Base-by-base conservation (phyloP, 371 early-diverging fungal genomes). In the Mortierella sp. region DNA sequence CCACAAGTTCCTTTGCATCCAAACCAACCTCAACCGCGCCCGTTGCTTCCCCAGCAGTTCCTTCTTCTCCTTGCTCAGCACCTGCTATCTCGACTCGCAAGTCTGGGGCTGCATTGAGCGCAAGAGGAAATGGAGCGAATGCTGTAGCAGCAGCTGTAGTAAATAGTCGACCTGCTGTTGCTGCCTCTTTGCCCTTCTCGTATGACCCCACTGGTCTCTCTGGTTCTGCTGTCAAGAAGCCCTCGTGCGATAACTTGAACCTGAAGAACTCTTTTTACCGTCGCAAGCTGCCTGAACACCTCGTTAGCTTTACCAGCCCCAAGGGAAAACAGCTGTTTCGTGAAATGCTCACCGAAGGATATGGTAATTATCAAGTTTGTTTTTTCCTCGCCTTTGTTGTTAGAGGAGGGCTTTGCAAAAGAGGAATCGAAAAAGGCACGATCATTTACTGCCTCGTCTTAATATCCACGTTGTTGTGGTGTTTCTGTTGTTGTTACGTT, bases 241-340 rank as follows among this genome's bases (percentile, higher is more conserved):
- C 85, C 3, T 85, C 85, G 3, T 85, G 85, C 47, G 80, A 87
- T 24, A 80, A 83, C n/a, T 78, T 88, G n/a, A 91, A 91, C 76
- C 73, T 92, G 28, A 86, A 90, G 70, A 91, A 91, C 74, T 92
- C 96, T 0, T 97, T 95, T 78, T 96, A 96, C 84, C 93, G 96
- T 75, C 91, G 97, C 70, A 91, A 92, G 75, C 89, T 97, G 9
- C 97, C 97, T 0, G 78, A 83, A 54, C 86, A 91, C n/a, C 89
- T 97, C 14, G 90, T 93, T 26, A 92, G 96, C 45, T 95, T 98
- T 88, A 95, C 96, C 31, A 96, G 97, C 2, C 87, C 91, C 11
- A 84, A 93, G 74, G 98, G 98, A 28, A 95, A 96, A 75, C 83
- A 87, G 75, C 88, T 96, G 21, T 97, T 98, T 88, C 93, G 95